Conservation (phyloP, 1,284 basidiomycete genomes). For the Bondarzewia mesenterica region DNA sequence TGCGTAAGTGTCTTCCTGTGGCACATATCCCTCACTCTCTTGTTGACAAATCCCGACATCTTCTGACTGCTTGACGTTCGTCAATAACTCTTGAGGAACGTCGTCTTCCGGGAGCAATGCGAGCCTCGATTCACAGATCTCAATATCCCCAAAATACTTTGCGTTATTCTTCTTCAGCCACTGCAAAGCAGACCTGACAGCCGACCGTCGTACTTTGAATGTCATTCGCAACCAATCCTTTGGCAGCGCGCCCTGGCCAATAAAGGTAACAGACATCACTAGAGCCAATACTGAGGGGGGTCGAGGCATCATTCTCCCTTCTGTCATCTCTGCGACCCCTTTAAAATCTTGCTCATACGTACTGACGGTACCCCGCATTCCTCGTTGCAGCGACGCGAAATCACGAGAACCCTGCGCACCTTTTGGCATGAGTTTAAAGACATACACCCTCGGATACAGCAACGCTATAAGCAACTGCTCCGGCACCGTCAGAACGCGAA, state of each 20-base stretch:
- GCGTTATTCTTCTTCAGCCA: background rate
- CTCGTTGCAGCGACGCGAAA: background rate
- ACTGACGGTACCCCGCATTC: background rate
- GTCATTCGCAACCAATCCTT: background rate
- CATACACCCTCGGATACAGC: slow-evolving; percentile 16
- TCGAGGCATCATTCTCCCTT: background rate
- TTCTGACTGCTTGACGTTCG: background rate
- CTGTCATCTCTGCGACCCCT: background rate
- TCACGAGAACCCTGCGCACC: background rate
- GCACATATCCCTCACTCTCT: background rate
- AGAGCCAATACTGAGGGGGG: background rate
- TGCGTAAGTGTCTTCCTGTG: too few species aligned
- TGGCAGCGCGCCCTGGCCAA: background rate
- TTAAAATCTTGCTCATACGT: background rate
- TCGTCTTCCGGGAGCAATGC: background rate
- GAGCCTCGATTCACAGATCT: background rate
- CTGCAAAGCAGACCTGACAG: background rate
- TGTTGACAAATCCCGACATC: background rate
- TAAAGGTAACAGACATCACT: background rate
- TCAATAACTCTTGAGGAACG: background rate
- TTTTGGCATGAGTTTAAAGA: slow-evolving; percentile 25
- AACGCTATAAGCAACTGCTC: slow-evolving; percentile 22
- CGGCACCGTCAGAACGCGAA: slow-evolving; percentile 18
- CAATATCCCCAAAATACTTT: background rate
- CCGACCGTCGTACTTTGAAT: background rate